Conservation (phyloP, 1,139 yeast species). For the Candida pseudoviswanathii region DNA sequence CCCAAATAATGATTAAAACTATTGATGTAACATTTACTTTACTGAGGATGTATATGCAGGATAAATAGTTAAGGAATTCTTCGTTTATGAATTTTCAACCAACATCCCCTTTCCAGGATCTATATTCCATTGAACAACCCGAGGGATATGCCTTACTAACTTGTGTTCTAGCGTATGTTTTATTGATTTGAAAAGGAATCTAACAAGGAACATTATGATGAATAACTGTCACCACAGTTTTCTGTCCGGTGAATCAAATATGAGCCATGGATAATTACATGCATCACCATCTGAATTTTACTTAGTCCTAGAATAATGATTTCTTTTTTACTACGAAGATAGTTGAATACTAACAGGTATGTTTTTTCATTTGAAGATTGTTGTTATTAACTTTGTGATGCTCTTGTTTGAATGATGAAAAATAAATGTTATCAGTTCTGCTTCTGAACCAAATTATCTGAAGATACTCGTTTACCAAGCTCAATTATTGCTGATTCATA, state of each 20-base stretch:
- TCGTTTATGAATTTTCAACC: constrained; percentile 55
- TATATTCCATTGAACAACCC: neutral
- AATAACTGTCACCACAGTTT: constrained; percentile 36
- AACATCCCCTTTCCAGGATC: neutral
- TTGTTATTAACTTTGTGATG: constrained; percentile 8
- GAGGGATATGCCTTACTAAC: constrained; percentile 14
- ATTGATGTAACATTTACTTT: constrained; percentile 14
- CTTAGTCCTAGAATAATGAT: neutral
- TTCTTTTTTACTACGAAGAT: neutral
- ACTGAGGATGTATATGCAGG: constrained; percentile 68
- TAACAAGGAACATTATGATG: constrained; percentile 14
- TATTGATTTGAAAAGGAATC: neutral
- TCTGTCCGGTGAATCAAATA: constrained; percentile 60
- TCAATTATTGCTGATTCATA: constrained; percentile 17
- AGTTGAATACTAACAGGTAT: constrained; percentile 14
- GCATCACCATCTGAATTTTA: constrained; percentile 85
- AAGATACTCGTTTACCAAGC: constrained; percentile 58
- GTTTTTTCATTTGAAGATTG: neutral
- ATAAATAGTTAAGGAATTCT: constrained; percentile 62
- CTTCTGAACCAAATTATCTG: constrained; percentile 76
- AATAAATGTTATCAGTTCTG: constrained; percentile 72
- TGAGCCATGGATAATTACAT: constrained; percentile 67
- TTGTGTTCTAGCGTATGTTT: constrained; percentile 9
- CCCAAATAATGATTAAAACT: constrained; percentile 14
- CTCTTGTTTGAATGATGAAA: constrained; percentile 55